Evolutionary conservation across 2,329 filamentous ascomycete species (phyloP).

Genomic region (Alternaria ventricosa): DNA sequence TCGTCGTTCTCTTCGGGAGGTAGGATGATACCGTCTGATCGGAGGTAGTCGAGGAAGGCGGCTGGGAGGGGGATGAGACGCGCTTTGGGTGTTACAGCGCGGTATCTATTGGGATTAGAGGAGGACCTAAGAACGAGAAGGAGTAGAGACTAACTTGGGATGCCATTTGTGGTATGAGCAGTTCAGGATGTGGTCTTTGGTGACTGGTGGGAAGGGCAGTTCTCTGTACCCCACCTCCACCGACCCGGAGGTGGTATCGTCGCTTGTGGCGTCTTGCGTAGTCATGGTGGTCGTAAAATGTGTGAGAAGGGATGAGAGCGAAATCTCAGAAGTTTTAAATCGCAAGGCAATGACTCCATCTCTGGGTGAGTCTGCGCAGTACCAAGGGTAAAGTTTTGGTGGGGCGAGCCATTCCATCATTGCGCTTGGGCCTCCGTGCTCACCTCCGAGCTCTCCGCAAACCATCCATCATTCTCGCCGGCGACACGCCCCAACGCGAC

Average conservation of each 20-base stretch:
- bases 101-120: constrained; percentile 64
- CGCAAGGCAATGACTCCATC: constrained; percentile 28
- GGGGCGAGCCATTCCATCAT: constrained; percentile 27
- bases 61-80: constrained; percentile 78
- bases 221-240: constrained; percentile 29
- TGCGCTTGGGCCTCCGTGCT: constrained; percentile 20
- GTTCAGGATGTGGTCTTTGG: constrained; percentile 85
- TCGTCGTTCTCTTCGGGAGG: constrained; percentile 68
- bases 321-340: not conserved
- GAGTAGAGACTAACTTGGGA: constrained; percentile 62
- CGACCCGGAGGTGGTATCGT: constrained; percentile 1
- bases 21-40: constrained; percentile 89
- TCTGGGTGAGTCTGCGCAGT: constrained; percentile 31
- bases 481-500: not conserved
- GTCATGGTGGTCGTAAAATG: constrained; percentile 30
- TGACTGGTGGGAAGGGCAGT: constrained; percentile 81
- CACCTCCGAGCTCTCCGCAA: constrained; percentile 34
- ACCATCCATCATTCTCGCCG: not conserved
- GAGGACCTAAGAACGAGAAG: not conserved
- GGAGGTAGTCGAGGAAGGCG: constrained; percentile 83
- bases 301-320: not conserved
- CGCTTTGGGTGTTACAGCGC: constrained; percentile 81
- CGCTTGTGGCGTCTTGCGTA: constrained; percentile 1
- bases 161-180: constrained; percentile 97
- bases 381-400: constrained; percentile 30